A percentile compares a stretch with the other conserved stretches of the same genome.
Evolutionary conservation across 129 eudicot species (phyloP).

Genomic region (Oenanthe sinensis): DNA sequence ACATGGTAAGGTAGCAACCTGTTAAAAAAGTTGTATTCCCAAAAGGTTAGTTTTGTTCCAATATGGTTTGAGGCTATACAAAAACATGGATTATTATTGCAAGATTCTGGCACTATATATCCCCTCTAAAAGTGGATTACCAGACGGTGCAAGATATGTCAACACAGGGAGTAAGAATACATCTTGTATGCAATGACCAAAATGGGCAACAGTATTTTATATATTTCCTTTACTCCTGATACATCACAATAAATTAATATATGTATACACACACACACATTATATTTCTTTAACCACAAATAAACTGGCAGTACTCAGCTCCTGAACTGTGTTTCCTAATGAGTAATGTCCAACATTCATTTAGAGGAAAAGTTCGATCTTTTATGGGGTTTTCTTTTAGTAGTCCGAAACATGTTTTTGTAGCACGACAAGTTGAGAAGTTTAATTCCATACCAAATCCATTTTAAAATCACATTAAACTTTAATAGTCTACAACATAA

Average conservation of each 20-base stretch:
- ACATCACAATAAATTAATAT: not conserved
- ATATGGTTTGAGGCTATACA: too few relatives aligned
- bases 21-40: conserved; percentile 5
- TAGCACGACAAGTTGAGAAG: not conserved
- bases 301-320: not conserved
- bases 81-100: not conserved
- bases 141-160: not conserved
- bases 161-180: not conserved
- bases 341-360: not conserved
- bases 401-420: not conserved
- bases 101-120: not conserved
- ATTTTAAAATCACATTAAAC: not conserved
- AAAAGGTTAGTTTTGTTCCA: not conserved
- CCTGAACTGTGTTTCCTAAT: not conserved
- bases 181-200: not conserved
- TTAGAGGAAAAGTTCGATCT: not conserved
- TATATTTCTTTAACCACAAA: not conserved
- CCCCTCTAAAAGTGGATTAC: not conserved
- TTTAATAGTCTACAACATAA: not conserved
- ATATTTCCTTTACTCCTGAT: not conserved
- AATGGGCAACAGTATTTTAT: not conserved
- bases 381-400: not conserved
- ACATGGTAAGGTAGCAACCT: conserved; percentile 93
- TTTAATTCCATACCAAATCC: not conserved
- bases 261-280: not conserved